A percentile compares a stretch with the other conserved stretches of the same genome.
phyloP scores from a whole-genome alignment of 495 filamentous ascomycete species.

The Astrothelium macrocarpum region DNA sequence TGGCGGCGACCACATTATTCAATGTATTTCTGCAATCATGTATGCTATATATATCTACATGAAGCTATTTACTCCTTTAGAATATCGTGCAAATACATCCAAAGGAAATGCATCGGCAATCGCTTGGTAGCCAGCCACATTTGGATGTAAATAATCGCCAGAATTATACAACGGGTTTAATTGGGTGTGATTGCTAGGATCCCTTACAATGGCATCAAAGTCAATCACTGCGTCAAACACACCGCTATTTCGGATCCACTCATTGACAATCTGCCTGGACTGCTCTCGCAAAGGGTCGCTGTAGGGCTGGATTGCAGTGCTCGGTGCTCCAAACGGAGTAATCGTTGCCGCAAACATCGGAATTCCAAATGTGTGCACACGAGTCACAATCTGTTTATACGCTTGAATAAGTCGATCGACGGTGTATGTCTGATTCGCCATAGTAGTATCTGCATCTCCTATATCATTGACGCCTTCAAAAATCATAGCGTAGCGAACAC shows the following conservation, averaged over 20 bases:
- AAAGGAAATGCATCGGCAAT: conserved; percentile 54
- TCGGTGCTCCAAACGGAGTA: conserved; percentile 51
- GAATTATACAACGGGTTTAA: conserved; percentile 48
- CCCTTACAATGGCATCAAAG: conserved; percentile 49
- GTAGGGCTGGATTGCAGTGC: conserved; percentile 39
- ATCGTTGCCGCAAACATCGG: conserved; percentile 57
- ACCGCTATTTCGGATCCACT: conserved; percentile 50
- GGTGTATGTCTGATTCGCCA: conserved; percentile 40
- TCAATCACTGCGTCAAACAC: conserved; percentile 55
- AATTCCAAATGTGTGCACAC: conserved; percentile 48
- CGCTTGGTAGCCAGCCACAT: conserved; percentile 51
- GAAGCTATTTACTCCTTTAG: conserved; percentile 18
- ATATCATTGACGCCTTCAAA: conserved; percentile 74
- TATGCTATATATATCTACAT: too few relatives aligned
- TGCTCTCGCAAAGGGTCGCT: conserved; percentile 45
- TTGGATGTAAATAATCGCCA: conserved; percentile 65
- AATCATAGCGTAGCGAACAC: conserved; percentile 53
- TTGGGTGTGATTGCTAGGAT: conserved; percentile 37
- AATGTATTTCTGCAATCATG: too few relatives aligned
- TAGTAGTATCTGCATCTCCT: conserved; percentile 41
- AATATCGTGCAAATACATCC: conserved; percentile 40
- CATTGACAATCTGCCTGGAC: conserved; percentile 51
- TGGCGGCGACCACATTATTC: too few relatives aligned
- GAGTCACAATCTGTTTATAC: conserved; percentile 47
- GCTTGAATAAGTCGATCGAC: conserved; percentile 44